A percentile compares a stretch with the other conserved stretches of the same genome.
Evolutionary conservation across 768 basidiomycete genomes (phyloP).

Genomic region (Termitomyces sp.): DNA sequence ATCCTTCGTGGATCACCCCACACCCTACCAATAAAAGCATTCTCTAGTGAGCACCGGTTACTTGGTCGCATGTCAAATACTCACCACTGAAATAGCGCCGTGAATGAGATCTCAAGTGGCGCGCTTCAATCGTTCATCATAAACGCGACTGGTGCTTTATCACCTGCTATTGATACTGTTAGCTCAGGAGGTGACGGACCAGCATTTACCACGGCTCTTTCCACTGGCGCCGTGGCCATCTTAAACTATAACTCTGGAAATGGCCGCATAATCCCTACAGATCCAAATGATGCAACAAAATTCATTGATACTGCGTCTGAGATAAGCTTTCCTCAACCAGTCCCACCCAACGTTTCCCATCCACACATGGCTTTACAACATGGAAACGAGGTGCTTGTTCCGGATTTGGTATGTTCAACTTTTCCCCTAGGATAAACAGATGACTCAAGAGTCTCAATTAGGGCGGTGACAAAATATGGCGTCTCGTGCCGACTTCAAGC

Average conservation of each 20-base stretch:
- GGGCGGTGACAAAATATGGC: conserved; percentile 65
- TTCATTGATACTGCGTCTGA: conserved; percentile 32
- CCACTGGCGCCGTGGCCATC: conserved; percentile 54
- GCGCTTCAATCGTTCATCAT: conserved; percentile 57
- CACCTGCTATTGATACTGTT: conserved; percentile 38
- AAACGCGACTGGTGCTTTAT: conserved; percentile 37
- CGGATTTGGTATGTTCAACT: conserved; percentile 44
- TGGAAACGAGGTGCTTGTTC: conserved; percentile 48
- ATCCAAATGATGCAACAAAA: conserved; percentile 22
- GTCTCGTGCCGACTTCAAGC: conserved; percentile 40
- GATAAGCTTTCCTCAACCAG: conserved; percentile 48
- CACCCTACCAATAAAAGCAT: conserved; percentile 54
- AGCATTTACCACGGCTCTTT: conserved; percentile 44
- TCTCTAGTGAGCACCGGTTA: conserved; percentile 45
- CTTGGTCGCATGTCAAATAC: background rate
- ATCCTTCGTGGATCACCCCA: conserved; percentile 56
- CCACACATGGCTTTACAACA: conserved; percentile 59
- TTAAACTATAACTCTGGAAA: conserved; percentile 57
- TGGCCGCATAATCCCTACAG: conserved; percentile 47
- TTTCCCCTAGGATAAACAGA: background rate
- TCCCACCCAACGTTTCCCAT: conserved; percentile 39
- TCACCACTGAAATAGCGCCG: conserved; percentile 35
- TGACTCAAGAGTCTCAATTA: conserved; percentile 14
- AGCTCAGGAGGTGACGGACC: conserved; percentile 47
- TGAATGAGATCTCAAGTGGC: conserved; percentile 48